These are phyloP conservation scores for Solanum acaule DNA, from an alignment of 257 asterid genomes.

Conservation along the genomic window DNA sequence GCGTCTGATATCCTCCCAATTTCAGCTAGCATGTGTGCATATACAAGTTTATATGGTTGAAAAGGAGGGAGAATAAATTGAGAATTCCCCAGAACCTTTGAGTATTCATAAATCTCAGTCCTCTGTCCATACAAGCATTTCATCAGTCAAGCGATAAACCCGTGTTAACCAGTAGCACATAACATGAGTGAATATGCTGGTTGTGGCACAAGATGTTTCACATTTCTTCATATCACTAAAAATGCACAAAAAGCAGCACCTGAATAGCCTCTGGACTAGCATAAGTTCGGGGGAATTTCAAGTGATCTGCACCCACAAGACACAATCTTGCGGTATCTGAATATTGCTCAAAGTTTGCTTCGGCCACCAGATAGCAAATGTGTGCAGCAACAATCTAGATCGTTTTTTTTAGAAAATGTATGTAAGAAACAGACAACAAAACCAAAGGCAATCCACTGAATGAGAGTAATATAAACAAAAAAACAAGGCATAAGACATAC, in stretches of 20 bases:
- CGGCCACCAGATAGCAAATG: constrained; percentile 92
- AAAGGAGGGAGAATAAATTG: constrained; percentile 85
- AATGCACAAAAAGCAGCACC: constrained; percentile 32
- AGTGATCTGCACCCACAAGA: constrained; percentile 95
- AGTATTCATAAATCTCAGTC: constrained; percentile 89
- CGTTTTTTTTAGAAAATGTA: not conserved
- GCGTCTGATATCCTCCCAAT: constrained; percentile 94
- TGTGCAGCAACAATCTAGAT: constrained; percentile 88
- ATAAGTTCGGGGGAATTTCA: constrained; percentile 81
- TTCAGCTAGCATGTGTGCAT: constrained; percentile 93
- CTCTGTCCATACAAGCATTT: constrained; percentile 46
- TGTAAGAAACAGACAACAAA: not conserved
- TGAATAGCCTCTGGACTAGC: constrained; percentile 98
- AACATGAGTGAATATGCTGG: not conserved
- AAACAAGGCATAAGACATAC: constrained; percentile 21
- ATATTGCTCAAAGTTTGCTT: constrained; percentile 77
- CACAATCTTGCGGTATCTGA: constrained; percentile 89
- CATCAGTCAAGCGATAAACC: constrained; percentile 1
- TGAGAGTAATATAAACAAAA: not conserved
- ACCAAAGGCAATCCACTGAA: constrained; percentile 6
- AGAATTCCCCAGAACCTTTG: constrained; percentile 87
- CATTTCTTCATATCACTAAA: not conserved
- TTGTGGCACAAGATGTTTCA: not conserved
- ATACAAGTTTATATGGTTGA: constrained; percentile 91
- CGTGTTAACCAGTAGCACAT: not conserved